These are phyloP conservation scores for Camelina neglecta DNA, from an alignment of 345 rosid genomes.

Conservation along the genomic window DNA sequence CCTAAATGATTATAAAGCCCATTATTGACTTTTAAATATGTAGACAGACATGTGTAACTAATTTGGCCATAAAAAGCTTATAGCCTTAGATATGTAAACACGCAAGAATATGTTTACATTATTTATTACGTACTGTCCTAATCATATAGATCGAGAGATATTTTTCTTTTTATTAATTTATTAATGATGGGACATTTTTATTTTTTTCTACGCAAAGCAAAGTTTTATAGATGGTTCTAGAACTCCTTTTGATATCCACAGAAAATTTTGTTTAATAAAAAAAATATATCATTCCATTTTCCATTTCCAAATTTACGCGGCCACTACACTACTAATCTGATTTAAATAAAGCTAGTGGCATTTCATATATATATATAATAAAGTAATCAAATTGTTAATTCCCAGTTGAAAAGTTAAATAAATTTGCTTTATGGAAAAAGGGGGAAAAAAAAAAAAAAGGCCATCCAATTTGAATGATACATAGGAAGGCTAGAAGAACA, in stretches of 20 bases:
- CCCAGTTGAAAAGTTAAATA: neutral
- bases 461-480: conserved; percentile 29
- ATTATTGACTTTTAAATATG: neutral
- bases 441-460: neutral
- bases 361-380: neutral
- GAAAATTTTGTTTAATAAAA: neutral
- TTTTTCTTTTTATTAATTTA: neutral
- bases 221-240: conserved; percentile 30
- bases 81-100: neutral
- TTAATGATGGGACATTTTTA: conserved; percentile 1
- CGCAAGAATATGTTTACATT: neutral
- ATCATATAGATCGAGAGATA: conserved; percentile 20
- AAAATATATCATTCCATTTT: neutral
- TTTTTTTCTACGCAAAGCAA: conserved; percentile 30
- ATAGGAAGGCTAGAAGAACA: neutral
- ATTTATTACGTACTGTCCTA: conserved; percentile 6
- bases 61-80: conserved; percentile 14
- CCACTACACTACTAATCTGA: neutral
- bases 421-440: conserved; percentile 10
- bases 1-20: conserved; percentile 6
- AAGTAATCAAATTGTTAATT: neutral
- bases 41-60: neutral
- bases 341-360: neutral
- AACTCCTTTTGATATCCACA: conserved; percentile 13
- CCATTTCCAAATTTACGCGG: conserved; percentile 10